These are phyloP conservation scores for Nakazawaea populi DNA, from an alignment of 805 yeast genomes.

Conservation along the genomic window DNA sequence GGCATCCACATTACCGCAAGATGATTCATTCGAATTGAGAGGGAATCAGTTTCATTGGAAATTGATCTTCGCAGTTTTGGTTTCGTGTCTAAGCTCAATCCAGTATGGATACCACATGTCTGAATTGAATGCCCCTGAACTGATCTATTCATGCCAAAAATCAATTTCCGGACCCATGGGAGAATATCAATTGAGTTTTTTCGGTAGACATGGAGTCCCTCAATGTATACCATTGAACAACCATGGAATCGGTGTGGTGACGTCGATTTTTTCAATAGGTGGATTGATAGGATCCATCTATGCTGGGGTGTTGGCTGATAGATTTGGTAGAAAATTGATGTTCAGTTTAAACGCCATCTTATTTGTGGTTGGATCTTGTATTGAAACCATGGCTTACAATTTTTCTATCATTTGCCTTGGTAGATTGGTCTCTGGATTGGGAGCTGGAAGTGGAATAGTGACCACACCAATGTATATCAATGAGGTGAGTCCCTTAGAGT, in stretches of 20 bases:
- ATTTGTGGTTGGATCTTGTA: conserved; percentile 55
- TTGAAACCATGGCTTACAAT: conserved; percentile 46
- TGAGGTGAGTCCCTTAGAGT: conserved; percentile 66
- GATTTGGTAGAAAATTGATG: conserved; percentile 55
- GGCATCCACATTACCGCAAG: conserved; percentile 1
- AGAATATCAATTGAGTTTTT: conserved; percentile 30
- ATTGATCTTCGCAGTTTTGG: conserved; percentile 26
- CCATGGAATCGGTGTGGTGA: conserved; percentile 62
- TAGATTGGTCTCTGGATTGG: conserved; percentile 73
- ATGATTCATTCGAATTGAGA: background rate
- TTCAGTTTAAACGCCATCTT: conserved; percentile 38
- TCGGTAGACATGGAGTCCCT: conserved; percentile 25
- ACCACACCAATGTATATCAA: conserved; percentile 77
- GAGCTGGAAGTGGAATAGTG: conserved; percentile 85
- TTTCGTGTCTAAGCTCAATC: conserved; percentile 71
- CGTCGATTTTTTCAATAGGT: conserved; percentile 78
- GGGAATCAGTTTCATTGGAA: background rate
- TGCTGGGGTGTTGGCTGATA: conserved; percentile 61
- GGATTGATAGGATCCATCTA: conserved; percentile 71
- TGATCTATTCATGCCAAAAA: conserved; percentile 52
- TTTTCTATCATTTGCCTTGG: conserved; percentile 50
- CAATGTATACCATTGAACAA: conserved; percentile 53
- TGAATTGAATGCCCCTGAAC: conserved; percentile 87
- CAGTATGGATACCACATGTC: conserved; percentile 96
- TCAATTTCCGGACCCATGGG: conserved; percentile 13